Base-by-base conservation (phyloP, 1,284 basidiomycete species). In the Leccinum fuscescens region DNA sequence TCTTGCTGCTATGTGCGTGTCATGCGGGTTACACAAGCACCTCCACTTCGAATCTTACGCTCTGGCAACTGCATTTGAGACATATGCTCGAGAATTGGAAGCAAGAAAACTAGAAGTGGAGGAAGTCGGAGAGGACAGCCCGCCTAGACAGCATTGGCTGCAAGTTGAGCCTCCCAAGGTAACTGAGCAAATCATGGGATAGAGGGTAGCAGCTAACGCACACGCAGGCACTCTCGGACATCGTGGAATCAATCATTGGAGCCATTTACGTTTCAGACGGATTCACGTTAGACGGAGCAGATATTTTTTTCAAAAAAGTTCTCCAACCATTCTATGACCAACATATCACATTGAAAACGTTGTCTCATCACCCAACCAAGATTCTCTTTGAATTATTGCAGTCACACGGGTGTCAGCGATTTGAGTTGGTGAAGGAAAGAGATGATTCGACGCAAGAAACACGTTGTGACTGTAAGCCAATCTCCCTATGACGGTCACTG, bases 101-200 rank as follows among this genome's bases (percentile, higher is more conserved):
- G 70, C 67, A 35, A 82, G 78, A 58, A 80, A 72, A 22, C 71
- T 80, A 59, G 88, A 89, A 72, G 79, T 82, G 46, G 64, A 75
- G 39, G 84, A 82, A 0, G 69, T 66, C 15, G 64, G 67, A 53
- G 88, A 89, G 70, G 74, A 74, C 8, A 73, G 84, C 59, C 62
- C 72, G 31, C 81, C 82, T 9, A 83, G 85, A 3, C 89, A 92
- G 67, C 92, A 88, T 72, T 94, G 92, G 92, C 75, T 84, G 9
- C 86, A 86, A 31, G 71, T 88, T 33, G 84, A 90, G 53, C 81
- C 89, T 44, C 92, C 91, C 0, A 93, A 93, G 79, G 91, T 88
- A 64, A 31, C 63, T 53, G 9, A 50, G 29, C 9, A 58, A 15
- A 53, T 58, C n/a, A 52, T 39, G 46, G 46, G 9, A 51, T 20